Conservation (phyloP, 345 rosid genomes). For the Aquilaria malaccensis region DNA sequence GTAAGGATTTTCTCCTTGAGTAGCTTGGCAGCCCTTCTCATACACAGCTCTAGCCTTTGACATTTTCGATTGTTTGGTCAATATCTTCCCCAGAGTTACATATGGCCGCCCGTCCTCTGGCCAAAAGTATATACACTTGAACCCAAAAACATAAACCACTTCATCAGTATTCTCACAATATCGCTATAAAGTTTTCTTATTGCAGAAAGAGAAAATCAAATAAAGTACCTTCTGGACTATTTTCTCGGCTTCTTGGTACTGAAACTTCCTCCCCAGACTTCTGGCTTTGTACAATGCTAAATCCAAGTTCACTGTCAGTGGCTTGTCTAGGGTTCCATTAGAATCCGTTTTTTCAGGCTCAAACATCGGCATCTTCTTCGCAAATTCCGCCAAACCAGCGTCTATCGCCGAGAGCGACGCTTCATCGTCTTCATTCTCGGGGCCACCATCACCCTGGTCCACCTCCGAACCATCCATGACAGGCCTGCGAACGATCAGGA, state of each 20-base stretch:
- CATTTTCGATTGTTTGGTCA: slow-evolving; percentile 58
- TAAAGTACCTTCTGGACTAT: slow-evolving; percentile 65
- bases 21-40: slow-evolving; percentile 84
- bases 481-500: slow-evolving; percentile 66
- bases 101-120: slow-evolving; percentile 97
- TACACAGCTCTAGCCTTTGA: slow-evolving; percentile 70
- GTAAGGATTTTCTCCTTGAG: slow-evolving; percentile 94
- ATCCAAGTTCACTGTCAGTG: slow-evolving; percentile 71
- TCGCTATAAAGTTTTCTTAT: neutral
- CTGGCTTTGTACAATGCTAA: slow-evolving; percentile 80
- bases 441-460: slow-evolving; percentile 26
- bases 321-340: slow-evolving; percentile 39
- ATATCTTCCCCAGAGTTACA: slow-evolving; percentile 76
- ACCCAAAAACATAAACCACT: slow-evolving; percentile 18
- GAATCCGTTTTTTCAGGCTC: slow-evolving; percentile 62
- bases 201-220: neutral
- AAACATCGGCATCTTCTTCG: slow-evolving; percentile 84
- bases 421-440: slow-evolving; percentile 23
- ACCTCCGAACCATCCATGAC: slow-evolving; percentile 41
- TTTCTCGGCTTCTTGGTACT: slow-evolving; percentile 57
- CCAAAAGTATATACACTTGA: slow-evolving; percentile 79
- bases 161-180: neutral
- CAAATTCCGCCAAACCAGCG: slow-evolving; percentile 54
- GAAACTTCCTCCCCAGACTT: slow-evolving; percentile 45
- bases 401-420: slow-evolving; percentile 31